Base-by-base conservation (phyloP, 306 rosid genomes). In the Styphnolobium japonicum region DNA sequence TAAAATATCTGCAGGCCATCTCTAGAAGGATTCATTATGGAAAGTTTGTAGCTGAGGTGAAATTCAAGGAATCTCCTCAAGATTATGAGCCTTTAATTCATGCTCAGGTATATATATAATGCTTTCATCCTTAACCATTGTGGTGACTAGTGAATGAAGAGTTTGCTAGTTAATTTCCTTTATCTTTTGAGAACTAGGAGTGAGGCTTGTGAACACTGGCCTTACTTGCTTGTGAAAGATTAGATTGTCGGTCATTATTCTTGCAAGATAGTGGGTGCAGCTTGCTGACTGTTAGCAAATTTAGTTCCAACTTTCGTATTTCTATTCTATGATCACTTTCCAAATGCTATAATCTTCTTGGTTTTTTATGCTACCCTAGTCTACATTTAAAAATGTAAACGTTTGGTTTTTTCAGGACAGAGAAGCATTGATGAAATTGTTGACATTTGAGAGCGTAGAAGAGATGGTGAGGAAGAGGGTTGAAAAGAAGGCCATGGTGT, bases 21-120 rank as follows among this genome's bases (percentile, higher is more conserved):
- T 95, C 99, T 16, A 90, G 87, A 78, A 93, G 99, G 73, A 87
- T 95, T 71, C 99, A 95, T 48, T 93, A 90, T 55, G 99, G 99
- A 62, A 93, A 87, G 81, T 95, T 85, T 51, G 99, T 95, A 18
- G 99, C 99, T 4, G 98, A 95, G 88, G 98, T 88, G 40, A 95
- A 95, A 85, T 95, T 91, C 85, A 90, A 80, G 79, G 90, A 87
- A 33, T 78, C 97, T 45, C 93, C 99, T 16, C 76, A 84, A n/a
- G 93, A 89, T 22, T 95, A 91, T 2, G 93, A 89, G 80, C 86
- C 97, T 72, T 88, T 92, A 4, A 95, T 95, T 84, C 93, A 88
- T 18, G 81, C 93, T 40, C 67, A 87, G 99, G 99, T 95, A 86
- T 48, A 36, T 31, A 31, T 58, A 18, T 33, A 45, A 66, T 31